Base-by-base conservation (phyloP, 768 basidiomycete genomes). In the Phylloporus arenicola region DNA sequence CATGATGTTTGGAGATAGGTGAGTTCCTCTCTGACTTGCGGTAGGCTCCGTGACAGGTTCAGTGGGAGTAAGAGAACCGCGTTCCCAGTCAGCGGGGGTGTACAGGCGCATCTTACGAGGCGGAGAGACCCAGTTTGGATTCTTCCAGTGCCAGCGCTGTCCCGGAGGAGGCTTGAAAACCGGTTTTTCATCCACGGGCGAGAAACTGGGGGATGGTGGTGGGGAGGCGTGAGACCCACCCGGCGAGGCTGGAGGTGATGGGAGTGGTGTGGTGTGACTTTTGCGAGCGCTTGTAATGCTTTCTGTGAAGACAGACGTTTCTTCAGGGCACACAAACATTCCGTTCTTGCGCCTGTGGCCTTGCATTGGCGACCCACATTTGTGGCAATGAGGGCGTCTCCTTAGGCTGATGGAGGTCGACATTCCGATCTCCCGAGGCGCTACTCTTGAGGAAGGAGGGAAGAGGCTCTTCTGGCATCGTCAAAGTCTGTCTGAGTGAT, bases 351-450 rank as follows among this genome's bases (percentile, higher is more conserved):
- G 66, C 45, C 52, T 65, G 37, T 68, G 66, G 14, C 66, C 66
- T 39, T 67, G 67, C 66, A 68, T 68, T 34, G 57, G 59, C 17
- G 53, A 58, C 33, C 66, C 64, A 35, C 66, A 68, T 47, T 53
- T 70, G 58, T 69, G 68, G 33, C 66, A 68, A 45, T 66, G 68
- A 34, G 66, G 66, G n/a, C 66, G 68, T 50, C 47, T 69, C 48
- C 66, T 68, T 20, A 56, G 35, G 43, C 65, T 66, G 19, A 64
- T 53, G 39, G 63, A 60, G 33, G 63, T 58, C 16, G 64, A 59
- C 64, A 67, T 67, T 37, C 27, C n/a, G 30, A 46, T 47, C 48
- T 31, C 37, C 37, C 42, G 10, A 11, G 41, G 42, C 27, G 27
- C 33, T 52, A 44, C 38, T 37, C 38, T 51, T 27, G 50, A 53